Conservation (phyloP, 345 rosid species). For the Eucalyptus regnans region DNA sequence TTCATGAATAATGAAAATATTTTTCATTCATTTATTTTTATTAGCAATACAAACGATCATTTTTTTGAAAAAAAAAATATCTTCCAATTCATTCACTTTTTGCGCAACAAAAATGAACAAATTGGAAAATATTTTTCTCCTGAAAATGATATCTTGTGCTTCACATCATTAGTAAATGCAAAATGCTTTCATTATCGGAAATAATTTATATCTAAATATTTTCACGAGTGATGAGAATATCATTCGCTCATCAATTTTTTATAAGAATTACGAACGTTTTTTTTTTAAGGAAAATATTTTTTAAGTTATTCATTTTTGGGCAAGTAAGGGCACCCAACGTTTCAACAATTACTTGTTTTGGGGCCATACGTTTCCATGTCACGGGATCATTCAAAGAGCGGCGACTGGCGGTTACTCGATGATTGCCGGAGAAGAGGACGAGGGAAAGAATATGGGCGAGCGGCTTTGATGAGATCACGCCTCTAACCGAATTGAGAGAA, state of each 20-base stretch:
- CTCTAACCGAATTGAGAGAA: neutral
- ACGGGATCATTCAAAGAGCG: too few relatives aligned
- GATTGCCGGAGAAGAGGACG: too few relatives aligned
- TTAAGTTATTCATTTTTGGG: too few relatives aligned
- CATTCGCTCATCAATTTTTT: neutral
- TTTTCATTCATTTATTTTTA: rapidly evolving
- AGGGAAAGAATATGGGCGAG: neutral
- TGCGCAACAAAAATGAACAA: rapidly evolving
- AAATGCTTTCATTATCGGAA: rapidly evolving
- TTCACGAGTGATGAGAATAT: rapidly evolving
- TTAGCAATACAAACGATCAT: rapidly evolving
- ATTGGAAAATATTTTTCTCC: rapidly evolving
- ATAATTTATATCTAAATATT: too few relatives aligned
- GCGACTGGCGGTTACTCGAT: too few relatives aligned
- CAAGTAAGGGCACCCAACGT: neutral
- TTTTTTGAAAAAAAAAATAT: too few relatives aligned
- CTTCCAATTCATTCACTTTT: too few relatives aligned
- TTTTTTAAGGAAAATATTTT: neutral
- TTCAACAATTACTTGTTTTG: neutral
- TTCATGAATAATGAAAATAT: rapidly evolving
- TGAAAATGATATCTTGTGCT: neutral
- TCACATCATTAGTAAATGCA: neutral
- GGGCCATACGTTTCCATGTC: too few relatives aligned
- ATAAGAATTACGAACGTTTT: rapidly evolving
- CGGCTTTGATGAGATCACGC: neutral